Evolutionary conservation across 179 eudicot species (phyloP).

Genomic region (Carnegiea gigantea): DNA sequence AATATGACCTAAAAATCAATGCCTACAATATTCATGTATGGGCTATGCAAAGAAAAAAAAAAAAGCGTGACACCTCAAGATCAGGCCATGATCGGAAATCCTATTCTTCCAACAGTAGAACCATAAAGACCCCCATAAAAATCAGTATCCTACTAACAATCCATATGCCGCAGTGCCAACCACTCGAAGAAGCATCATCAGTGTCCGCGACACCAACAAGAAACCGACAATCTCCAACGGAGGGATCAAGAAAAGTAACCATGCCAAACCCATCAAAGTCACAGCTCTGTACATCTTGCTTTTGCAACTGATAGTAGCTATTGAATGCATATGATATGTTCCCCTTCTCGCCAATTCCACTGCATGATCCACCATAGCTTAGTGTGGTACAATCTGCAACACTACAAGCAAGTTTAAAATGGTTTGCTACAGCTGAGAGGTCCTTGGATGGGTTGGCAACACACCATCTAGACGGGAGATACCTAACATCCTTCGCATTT

Average conservation of each 20-base stretch:
- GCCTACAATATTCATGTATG: neutral
- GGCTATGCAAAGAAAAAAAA: neutral
- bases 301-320: slow-evolving; percentile 75
- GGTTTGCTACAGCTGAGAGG: slow-evolving; percentile 49
- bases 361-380: slow-evolving; percentile 73
- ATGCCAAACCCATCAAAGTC: slow-evolving; percentile 88
- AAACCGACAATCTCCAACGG: slow-evolving; percentile 74
- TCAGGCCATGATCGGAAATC: neutral
- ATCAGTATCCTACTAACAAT: slow-evolving; percentile 24
- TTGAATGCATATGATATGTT: slow-evolving; percentile 80
- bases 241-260: slow-evolving; percentile 82
- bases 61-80: neutral
- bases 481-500: slow-evolving; percentile 60
- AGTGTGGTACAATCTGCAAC: slow-evolving; percentile 75
- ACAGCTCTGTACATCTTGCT: slow-evolving; percentile 70
- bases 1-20: neutral
- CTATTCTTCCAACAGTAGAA: slow-evolving; percentile 16
- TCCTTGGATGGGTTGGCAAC: slow-evolving; percentile 67
- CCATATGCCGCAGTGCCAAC: slow-evolving; percentile 20
- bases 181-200: slow-evolving; percentile 31
- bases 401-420: slow-evolving; percentile 64
- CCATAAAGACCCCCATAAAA: slow-evolving; percentile 23
- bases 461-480: slow-evolving; percentile 85
- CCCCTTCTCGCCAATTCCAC: slow-evolving; percentile 66
- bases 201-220: slow-evolving; percentile 65